Evolutionary conservation across 768 basidiomycete genomes (phyloP).

Genomic region (Phanerochaete sordida): DNA sequence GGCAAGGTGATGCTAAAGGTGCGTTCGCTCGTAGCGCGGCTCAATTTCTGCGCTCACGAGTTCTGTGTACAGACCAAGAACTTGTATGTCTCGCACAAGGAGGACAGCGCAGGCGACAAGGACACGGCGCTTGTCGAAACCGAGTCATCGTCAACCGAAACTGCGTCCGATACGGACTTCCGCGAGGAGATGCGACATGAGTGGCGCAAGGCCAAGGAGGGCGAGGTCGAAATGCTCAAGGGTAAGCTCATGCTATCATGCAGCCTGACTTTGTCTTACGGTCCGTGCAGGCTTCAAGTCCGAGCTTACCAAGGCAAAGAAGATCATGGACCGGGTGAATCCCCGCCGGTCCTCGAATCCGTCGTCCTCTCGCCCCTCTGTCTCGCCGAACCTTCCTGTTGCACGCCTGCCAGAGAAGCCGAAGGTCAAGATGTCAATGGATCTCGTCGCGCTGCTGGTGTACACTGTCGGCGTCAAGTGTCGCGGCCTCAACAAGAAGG

Average conservation of each 20-base stretch:
- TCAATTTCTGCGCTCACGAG: neutral
- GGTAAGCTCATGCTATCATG: constrained; percentile 21
- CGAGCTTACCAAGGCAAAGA: constrained; percentile 37
- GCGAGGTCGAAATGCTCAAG: constrained; percentile 32
- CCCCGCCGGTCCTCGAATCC: constrained; percentile 10
- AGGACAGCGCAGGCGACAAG: constrained; percentile 31
- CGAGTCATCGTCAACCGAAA: constrained; percentile 38
- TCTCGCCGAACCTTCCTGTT: neutral
- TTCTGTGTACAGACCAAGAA: constrained; percentile 57
- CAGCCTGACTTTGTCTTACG: neutral
- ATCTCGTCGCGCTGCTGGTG: constrained; percentile 72
- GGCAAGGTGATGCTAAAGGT: constrained; percentile 84
- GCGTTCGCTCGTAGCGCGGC: constrained; percentile 15
- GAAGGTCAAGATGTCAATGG: constrained; percentile 71
- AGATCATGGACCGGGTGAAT: constrained; percentile 37
- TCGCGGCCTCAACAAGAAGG: constrained; percentile 83
- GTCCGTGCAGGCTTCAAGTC: constrained; percentile 31
- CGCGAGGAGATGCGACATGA: constrained; percentile 25
- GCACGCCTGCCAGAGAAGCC: constrained; percentile 16
- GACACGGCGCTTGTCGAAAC: constrained; percentile 32
- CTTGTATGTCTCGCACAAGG: constrained; percentile 47
- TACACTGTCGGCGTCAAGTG: constrained; percentile 97
- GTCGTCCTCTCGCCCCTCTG: constrained; percentile 7
- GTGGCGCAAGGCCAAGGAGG: constrained; percentile 26
- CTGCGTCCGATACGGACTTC: constrained; percentile 28